Evolutionary conservation across 257 asterid species (phyloP).

Genomic region (Solanum bukasovii): DNA sequence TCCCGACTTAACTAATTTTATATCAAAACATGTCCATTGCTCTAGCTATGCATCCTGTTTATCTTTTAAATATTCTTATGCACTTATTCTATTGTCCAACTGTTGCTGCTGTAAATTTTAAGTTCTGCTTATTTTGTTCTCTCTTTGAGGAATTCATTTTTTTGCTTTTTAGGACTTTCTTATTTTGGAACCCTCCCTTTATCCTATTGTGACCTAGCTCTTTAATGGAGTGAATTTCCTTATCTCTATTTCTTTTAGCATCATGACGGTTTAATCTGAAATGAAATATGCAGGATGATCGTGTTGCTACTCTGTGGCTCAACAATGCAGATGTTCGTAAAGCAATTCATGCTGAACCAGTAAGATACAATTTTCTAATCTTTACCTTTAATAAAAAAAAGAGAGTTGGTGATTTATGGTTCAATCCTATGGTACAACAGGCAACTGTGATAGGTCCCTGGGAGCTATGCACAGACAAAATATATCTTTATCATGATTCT

Average conservation of each 20-base stretch:
- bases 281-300: slow-evolving; percentile 52
- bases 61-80: background rate
- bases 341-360: slow-evolving; percentile 80
- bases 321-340: slow-evolving; percentile 64
- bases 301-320: slow-evolving; percentile 77
- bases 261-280: background rate
- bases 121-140: background rate
- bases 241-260: background rate
- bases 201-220: background rate
- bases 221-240: background rate
- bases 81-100: background rate
- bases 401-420: background rate
- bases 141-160: background rate
- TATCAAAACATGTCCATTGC: background rate
- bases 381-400: background rate
- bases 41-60: background rate
- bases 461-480: slow-evolving; percentile 64
- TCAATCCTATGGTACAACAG: slow-evolving; percentile 20
- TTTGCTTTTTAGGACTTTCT: background rate
- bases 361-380: slow-evolving; percentile 28
- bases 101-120: too few relatives aligned
- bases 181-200: too few relatives aligned
- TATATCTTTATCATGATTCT: slow-evolving; percentile 36
- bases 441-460: slow-evolving; percentile 34
- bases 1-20: background rate